phyloP scores from a whole-genome alignment of 768 basidiomycete species.

The Pholiota microspora region DNA sequence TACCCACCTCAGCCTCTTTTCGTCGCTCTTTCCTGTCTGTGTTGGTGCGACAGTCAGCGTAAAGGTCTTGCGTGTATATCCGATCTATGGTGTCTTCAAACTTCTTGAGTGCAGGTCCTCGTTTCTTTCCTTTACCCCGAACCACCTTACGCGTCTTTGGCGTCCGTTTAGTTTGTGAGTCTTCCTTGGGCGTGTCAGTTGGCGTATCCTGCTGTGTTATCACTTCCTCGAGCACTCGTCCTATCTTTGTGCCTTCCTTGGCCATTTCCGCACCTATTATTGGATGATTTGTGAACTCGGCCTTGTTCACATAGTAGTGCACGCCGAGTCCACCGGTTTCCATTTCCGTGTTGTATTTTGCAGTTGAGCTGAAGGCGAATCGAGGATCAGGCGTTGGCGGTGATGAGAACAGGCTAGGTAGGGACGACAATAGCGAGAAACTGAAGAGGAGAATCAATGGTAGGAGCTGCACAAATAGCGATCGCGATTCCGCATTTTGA shows the following conservation, averaged over 20 bases:
- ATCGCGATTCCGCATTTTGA: slow-evolving; percentile 47
- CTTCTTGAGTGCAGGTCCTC: slow-evolving; percentile 43
- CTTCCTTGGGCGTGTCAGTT: slow-evolving; percentile 19
- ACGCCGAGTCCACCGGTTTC: slow-evolving; percentile 69
- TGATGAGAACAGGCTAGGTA: slow-evolving; percentile 74
- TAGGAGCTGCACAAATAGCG: slow-evolving; percentile 71
- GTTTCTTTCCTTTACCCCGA: slow-evolving; percentile 25
- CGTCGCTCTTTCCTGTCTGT: slow-evolving; percentile 64
- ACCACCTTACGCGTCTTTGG: slow-evolving; percentile 32
- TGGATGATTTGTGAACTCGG: slow-evolving; percentile 76
- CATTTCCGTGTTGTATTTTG: slow-evolving; percentile 68
- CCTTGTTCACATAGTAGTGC: slow-evolving; percentile 80
- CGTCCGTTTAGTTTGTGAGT: slow-evolving; percentile 21
- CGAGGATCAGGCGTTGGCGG: slow-evolving; percentile 72
- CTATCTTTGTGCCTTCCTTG: slow-evolving; percentile 41
- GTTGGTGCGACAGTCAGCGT: slow-evolving; percentile 68
- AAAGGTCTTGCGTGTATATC: slow-evolving; percentile 68
- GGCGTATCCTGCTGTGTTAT: slow-evolving; percentile 8
- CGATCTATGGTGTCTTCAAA: slow-evolving; percentile 83
- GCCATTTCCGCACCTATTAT: slow-evolving; percentile 71
- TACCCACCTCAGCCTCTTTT: slow-evolving; percentile 75
- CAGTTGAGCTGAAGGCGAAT: slow-evolving; percentile 64
- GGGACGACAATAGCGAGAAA: slow-evolving; percentile 78
- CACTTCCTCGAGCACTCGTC: slow-evolving; percentile 30
- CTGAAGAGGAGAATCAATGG: slow-evolving; percentile 82